Conservation (phyloP, 495 filamentous ascomycete genomes). For the Penicillium desertorum region DNA sequence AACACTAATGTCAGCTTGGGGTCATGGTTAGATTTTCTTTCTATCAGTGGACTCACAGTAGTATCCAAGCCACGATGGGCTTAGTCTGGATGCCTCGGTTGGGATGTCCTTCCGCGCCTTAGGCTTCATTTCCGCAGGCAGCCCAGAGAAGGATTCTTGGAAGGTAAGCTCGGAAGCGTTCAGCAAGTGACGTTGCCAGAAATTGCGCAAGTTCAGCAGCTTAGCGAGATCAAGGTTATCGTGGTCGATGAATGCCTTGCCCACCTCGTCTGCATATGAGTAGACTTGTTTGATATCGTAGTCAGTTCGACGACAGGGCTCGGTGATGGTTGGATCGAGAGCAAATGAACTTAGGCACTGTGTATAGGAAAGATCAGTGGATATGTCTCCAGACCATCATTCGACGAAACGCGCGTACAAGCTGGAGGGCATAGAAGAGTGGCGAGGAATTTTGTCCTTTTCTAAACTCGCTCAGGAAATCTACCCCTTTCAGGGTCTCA, state of each 20-base stretch:
- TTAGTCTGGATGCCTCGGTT: slow-evolving; percentile 8
- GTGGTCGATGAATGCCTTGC: slow-evolving; percentile 15
- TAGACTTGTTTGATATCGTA: slow-evolving; percentile 37
- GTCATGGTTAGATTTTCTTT: too few relatives aligned
- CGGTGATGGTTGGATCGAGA: slow-evolving; percentile 22
- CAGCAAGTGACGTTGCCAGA: slow-evolving; percentile 41
- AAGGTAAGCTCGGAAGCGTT: slow-evolving; percentile 28
- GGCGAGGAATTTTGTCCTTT: slow-evolving; percentile 18
- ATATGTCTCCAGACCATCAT: not conserved
- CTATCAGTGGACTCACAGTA: slow-evolving; percentile 29
- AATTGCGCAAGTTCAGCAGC: slow-evolving; percentile 37
- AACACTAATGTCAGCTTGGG: slow-evolving; percentile 3
- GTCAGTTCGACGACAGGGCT: slow-evolving; percentile 30
- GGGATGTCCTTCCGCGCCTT: slow-evolving; percentile 12
- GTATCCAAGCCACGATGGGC: slow-evolving; percentile 37
- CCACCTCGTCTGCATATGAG: slow-evolving; percentile 10
- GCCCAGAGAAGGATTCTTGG: slow-evolving; percentile 22
- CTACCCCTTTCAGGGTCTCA: slow-evolving; percentile 13
- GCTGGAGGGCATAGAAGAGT: slow-evolving; percentile 32
- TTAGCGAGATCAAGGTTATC: slow-evolving; percentile 17
- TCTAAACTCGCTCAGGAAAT: slow-evolving; percentile 30
- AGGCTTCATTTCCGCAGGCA: slow-evolving; percentile 22
- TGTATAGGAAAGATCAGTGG: not conserved
- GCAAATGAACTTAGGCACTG: slow-evolving; percentile 36
- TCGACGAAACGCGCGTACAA: slow-evolving; percentile 23